Percentiles rank a stretch among this genome's conserved stretches.
phyloP scores from a whole-genome alignment of 495 filamentous ascomycete genomes.

The Penicillium canariense region DNA sequence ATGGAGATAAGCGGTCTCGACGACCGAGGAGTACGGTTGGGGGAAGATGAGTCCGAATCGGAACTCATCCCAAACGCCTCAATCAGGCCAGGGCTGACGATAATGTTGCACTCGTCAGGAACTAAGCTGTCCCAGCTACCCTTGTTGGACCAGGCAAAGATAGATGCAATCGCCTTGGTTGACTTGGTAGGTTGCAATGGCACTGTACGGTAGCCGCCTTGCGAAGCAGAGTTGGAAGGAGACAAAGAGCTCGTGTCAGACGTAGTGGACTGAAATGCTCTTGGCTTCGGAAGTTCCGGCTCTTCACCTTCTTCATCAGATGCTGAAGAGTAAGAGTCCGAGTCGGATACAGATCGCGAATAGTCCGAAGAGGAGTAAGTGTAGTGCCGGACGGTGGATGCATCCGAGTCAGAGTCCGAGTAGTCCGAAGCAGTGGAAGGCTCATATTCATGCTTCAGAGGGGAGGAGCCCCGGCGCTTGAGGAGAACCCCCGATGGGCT shows the following conservation, averaged over 20 bases:
- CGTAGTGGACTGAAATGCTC: conserved; percentile 29
- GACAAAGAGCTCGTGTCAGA: conserved; percentile 55
- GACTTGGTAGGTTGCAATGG: conserved; percentile 53
- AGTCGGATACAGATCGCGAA: conserved; percentile 40
- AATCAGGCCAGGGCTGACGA: conserved; percentile 80
- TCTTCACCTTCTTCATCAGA: conserved; percentile 55
- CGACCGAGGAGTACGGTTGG: conserved; percentile 30
- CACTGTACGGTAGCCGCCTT: conserved; percentile 59
- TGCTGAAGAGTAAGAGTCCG: conserved; percentile 38
- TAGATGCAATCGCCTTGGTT: conserved; percentile 66
- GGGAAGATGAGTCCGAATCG: conserved; percentile 19
- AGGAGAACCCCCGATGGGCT: conserved; percentile 39
- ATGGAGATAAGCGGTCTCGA: conserved; percentile 68
- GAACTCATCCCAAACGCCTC: conserved; percentile 72
- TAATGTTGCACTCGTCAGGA: conserved; percentile 72
- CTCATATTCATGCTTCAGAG: conserved; percentile 95
- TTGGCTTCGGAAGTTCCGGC: conserved; percentile 19
- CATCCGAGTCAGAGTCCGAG: conserved; percentile 46
- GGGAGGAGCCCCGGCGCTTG: conserved; percentile 80
- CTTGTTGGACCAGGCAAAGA: conserved; percentile 82
- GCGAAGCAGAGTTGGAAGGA: conserved; percentile 75
- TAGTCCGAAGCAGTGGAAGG: conserved; percentile 76
- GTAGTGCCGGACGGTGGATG: conserved; percentile 51
- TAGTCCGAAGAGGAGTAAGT: conserved; percentile 47
- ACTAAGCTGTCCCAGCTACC: conserved; percentile 79